Percentiles rank a stretch among this genome's conserved stretches.
Conservation (phyloP, 768 basidiomycete genomes). For the Nidularia pulvinata region DNA sequence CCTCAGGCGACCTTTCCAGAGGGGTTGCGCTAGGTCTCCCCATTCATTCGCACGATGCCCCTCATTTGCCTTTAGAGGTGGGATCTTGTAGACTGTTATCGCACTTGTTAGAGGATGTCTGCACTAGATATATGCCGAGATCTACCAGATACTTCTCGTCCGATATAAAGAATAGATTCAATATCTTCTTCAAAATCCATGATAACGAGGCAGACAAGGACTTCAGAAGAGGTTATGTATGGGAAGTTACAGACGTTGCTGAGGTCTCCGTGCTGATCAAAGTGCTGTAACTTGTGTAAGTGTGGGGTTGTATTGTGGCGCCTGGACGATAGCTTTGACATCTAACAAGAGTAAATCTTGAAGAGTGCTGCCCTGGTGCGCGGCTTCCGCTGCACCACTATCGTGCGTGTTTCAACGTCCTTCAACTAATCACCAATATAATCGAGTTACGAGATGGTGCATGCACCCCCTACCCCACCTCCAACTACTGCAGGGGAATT, state of each 20-base stretch:
- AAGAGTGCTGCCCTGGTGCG: not conserved
- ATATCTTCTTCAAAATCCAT: slow-evolving; percentile 80
- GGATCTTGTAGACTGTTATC: slow-evolving; percentile 86
- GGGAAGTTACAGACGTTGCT: not conserved
- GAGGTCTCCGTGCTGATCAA: not conserved
- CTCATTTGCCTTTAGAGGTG: slow-evolving; percentile 82
- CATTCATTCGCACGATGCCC: slow-evolving; percentile 93
- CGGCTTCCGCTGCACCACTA: no score
- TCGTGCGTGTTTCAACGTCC: not conserved
- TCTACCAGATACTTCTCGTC: slow-evolving; percentile 87
- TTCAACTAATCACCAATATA: not conserved
- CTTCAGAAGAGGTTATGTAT: no score
- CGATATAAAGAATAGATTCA: slow-evolving; percentile 87
- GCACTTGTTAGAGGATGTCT: not conserved
- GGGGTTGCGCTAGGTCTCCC: slow-evolving; percentile 80
- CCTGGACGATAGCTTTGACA: not conserved
- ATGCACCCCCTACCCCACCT: slow-evolving; percentile 65
- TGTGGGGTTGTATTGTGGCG: no score
- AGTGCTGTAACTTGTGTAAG: not conserved
- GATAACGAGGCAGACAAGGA: slow-evolving; percentile 5
- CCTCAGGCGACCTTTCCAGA: slow-evolving; percentile 93
- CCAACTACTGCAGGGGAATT: slow-evolving; percentile 57
- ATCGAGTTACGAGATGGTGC: slow-evolving; percentile 36
- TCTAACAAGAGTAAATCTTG: not conserved
- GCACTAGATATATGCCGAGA: slow-evolving; percentile 4